Base-by-base conservation (phyloP, 1,139 yeast species). In the Chernovozyma sophiae-reginae region DNA sequence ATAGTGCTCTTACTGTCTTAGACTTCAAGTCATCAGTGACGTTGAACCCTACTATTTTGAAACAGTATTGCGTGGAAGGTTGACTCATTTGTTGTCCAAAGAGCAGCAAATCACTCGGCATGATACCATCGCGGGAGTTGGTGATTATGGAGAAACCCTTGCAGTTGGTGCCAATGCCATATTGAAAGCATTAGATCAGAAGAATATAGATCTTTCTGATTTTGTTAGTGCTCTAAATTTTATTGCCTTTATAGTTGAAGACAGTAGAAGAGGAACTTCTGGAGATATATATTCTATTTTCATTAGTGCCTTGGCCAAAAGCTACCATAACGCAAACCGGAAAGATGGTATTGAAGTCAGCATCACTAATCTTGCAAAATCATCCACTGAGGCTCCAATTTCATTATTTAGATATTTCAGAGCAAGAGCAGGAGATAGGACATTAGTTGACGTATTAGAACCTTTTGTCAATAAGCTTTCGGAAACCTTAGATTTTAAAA, bases 261-360 rank as follows among this genome's bases (percentile, higher is more conserved):
- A 81, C 38, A 81, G 79, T 25, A 90, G 90, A 97, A 97, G 97
- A 36, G 97, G 97, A 34, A 90, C 97, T 0, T 86, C 95, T 2
- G 97, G 97, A 37, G 97, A 97, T 1, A 63, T 90, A 32, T 90
- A 89, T 58, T 84, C 96, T 3, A 90, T 90, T 40, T 86, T 69
- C 60, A 70, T 90, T 38, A 68, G 74, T 15, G 65, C 73, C 56
- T 69, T 30, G 65, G 58, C 4, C 63, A 64, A 40, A 45, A 61
- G 33, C 47, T 70, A 25, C 59, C 23, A 20, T 7, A 6, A 7
- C 10, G 23, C 6, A 20, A 20, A 6, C 23, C 6, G 10, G 23
- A 7, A 6, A 7, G 10, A 7, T 7, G 68, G 79, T 1, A 49
- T 59, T 11, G 44, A 54, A 28, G 35, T 55, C 1, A 68, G 80